These are phyloP conservation scores for Celoporthe dispersa DNA, from an alignment of 2,329 filamentous ascomycete genomes.

Conservation along the genomic window DNA sequence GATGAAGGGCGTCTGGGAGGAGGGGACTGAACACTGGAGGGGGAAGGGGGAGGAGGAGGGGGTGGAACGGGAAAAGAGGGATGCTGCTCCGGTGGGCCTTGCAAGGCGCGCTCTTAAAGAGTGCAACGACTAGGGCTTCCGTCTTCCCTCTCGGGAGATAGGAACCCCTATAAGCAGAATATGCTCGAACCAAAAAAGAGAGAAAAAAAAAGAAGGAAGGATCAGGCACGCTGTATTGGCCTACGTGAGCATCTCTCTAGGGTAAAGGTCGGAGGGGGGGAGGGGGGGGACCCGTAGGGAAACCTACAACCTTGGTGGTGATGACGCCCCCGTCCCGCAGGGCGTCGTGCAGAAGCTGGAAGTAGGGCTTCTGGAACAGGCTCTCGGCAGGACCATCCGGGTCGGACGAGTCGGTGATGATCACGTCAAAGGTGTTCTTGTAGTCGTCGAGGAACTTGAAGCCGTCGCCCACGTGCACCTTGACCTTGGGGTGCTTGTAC, in stretches of 20 bases:
- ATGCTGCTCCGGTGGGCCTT: constrained; percentile 8
- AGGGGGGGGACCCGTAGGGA: constrained; percentile 58
- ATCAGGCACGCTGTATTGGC: constrained; percentile 41
- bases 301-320: constrained; percentile 99
- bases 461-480: constrained; percentile 91
- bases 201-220: too few relatives aligned
- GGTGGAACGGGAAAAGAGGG: background rate
- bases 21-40: background rate
- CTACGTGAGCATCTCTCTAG: constrained; percentile 35
- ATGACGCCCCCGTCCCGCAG: constrained; percentile 96
- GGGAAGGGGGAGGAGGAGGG: background rate
- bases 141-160: constrained; percentile 5
- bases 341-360: constrained; percentile 87
- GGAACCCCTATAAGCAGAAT: constrained; percentile 21
- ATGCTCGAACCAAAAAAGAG: too few relatives aligned
- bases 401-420: constrained; percentile 98
- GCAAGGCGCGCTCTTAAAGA: constrained; percentile 17
- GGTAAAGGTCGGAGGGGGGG: constrained; percentile 29
- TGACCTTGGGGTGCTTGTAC: constrained; percentile 92
- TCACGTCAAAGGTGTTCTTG: constrained; percentile 98
- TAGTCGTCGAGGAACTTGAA: constrained; percentile 98
- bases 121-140: constrained; percentile 3
- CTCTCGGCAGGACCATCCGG: constrained; percentile 95
- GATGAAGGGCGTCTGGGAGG: background rate
- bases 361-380: constrained; percentile 99